These are phyloP conservation scores for Piedraia hortae DNA, from an alignment of 2,329 filamentous ascomycete genomes.

Conservation along the genomic window DNA sequence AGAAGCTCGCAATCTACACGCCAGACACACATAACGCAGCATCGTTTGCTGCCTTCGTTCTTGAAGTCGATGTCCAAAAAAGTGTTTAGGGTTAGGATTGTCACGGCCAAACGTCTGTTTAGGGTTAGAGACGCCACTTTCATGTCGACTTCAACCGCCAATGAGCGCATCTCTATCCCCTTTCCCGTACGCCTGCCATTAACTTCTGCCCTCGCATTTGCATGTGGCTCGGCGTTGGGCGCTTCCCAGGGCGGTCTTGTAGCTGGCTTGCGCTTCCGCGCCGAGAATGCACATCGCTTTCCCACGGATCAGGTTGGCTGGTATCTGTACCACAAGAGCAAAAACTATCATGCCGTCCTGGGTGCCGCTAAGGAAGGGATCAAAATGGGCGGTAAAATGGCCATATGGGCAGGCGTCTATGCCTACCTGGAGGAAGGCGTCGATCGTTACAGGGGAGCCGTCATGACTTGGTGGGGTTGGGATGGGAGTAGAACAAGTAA, in stretches of 20 bases:
- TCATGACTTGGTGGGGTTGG: conserved; percentile 17
- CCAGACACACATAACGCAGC: too few species aligned
- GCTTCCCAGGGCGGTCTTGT: conserved; percentile 10
- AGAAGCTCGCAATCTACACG: too few species aligned
- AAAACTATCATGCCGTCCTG: conserved; percentile 68
- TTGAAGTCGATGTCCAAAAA: too few species aligned
- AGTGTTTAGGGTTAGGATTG: too few species aligned
- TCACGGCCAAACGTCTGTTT: too few species aligned
- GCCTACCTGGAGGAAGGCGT: conserved; percentile 65
- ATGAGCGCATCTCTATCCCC: conserved; percentile 12
- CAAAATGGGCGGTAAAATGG: conserved; percentile 42
- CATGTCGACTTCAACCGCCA: too few species aligned
- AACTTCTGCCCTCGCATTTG: conserved; percentile 6
- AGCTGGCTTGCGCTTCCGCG: conserved; percentile 52
- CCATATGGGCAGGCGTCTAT: conserved; percentile 47
- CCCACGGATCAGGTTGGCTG: conserved; percentile 52
- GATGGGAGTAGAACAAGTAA: conserved; percentile 20
- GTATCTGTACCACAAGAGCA: conserved; percentile 97
- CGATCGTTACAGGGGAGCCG: conserved; percentile 43
- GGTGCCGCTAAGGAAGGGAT: conserved; percentile 55
- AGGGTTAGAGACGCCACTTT: too few species aligned
- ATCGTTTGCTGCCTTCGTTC: too few species aligned
- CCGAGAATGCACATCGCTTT: conserved; percentile 85
- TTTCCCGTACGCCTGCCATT: conserved; percentile 10
- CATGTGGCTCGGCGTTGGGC: conserved; percentile 10